Evolutionary conservation across 495 filamentous ascomycete genomes (phyloP).

Genomic region (Parachaetomium inaequale): DNA sequence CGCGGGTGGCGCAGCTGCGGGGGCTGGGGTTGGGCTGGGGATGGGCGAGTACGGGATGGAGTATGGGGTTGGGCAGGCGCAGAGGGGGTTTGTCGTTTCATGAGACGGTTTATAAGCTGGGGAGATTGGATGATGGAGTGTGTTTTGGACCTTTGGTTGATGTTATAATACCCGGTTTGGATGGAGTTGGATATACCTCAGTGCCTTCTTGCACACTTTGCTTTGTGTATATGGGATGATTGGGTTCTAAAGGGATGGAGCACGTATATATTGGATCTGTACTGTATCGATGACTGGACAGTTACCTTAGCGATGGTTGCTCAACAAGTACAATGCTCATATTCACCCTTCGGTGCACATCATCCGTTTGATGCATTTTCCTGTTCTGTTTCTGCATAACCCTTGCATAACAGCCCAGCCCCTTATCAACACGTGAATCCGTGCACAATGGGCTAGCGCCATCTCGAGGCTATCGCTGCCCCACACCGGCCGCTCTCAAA

Average conservation of each 20-base stretch:
- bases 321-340: neutral
- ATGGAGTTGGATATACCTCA: slow-evolving; percentile 18
- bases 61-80: neutral
- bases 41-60: neutral
- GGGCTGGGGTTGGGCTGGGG: neutral
- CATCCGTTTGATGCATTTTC: neutral
- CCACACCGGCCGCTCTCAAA: slow-evolving; percentile 20
- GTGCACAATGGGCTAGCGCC: slow-evolving; percentile 14
- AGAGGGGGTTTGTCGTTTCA: neutral
- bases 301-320: neutral
- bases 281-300: neutral
- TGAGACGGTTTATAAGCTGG: neutral
- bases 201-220: neutral
- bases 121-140: neutral
- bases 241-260: too few species aligned
- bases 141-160: neutral
- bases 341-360: neutral
- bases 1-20: neutral
- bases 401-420: neutral
- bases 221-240: slow-evolving; percentile 3
- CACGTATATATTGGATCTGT: neutral
- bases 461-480: slow-evolving; percentile 13
- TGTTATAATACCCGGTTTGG: slow-evolving; percentile 10
- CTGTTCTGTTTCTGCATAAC: neutral
- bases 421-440: slow-evolving; percentile 15